Conservation (phyloP, 306 rosid genomes). For the Malus fusca region DNA sequence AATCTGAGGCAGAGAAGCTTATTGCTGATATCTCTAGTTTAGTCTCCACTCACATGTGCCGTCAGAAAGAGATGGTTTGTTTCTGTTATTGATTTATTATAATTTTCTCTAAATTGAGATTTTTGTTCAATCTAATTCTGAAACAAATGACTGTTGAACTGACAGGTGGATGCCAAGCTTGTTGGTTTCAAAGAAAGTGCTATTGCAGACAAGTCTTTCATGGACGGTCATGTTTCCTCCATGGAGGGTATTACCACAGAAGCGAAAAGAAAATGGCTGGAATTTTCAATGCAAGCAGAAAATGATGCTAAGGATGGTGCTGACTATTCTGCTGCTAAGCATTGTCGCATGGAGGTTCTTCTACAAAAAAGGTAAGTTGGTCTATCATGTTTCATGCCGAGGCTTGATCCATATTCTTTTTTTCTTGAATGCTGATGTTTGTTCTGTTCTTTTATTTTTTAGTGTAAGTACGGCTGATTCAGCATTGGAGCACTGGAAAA, state of each 20-base stretch:
- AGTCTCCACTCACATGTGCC: conserved; percentile 57
- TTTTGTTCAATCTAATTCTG: neutral
- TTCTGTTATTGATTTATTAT: neutral
- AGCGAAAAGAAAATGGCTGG: conserved; percentile 89
- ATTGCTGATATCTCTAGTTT: conserved; percentile 72
- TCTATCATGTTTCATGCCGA: neutral
- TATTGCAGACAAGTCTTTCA: conserved; percentile 52
- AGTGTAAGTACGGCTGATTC: conserved; percentile 55
- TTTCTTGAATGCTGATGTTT: neutral
- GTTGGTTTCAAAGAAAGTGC: conserved; percentile 60
- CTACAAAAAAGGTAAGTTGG: conserved; percentile 59
- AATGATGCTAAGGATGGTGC: conserved; percentile 58
- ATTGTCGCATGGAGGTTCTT: conserved; percentile 81
- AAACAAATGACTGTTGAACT: conserved; percentile 11
- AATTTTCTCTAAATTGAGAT: neutral
- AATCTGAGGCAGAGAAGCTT: conserved; percentile 75
- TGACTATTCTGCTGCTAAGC: conserved; percentile 81
- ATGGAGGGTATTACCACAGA: conserved; percentile 53
- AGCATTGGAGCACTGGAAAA: conserved; percentile 53
- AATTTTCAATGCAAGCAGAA: conserved; percentile 64
- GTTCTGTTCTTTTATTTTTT: neutral
- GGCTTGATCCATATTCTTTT: neutral
- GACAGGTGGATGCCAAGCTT: conserved; percentile 75
- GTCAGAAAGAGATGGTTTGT: conserved; percentile 75
- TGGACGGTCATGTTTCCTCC: conserved; percentile 68